Conservation (phyloP, 805 yeast species). For the Candida alai region DNA sequence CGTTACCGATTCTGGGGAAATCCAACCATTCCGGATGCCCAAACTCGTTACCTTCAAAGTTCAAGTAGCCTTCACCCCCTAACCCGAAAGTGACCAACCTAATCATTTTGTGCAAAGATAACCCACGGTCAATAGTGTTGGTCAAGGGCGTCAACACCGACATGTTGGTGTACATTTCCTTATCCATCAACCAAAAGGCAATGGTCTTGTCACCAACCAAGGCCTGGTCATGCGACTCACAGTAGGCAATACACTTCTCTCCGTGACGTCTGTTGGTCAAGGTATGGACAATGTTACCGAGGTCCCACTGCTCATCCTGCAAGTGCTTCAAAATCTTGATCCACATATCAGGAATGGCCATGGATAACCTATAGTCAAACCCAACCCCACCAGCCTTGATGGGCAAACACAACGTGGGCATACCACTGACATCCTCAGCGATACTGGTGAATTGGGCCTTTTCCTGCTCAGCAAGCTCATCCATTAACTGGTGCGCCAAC, state of each 20-base stretch:
- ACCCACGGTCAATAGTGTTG: slow-evolving; percentile 80
- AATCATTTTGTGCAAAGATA: slow-evolving; percentile 87
- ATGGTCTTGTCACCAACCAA: slow-evolving; percentile 94
- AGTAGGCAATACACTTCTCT: slow-evolving; percentile 86
- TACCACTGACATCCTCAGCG: slow-evolving; percentile 97
- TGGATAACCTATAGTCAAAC: slow-evolving; percentile 87
- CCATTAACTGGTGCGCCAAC: slow-evolving; percentile 81
- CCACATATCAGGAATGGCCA: slow-evolving; percentile 99
- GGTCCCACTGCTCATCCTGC: slow-evolving; percentile 87
- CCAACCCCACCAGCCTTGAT: slow-evolving; percentile 81
- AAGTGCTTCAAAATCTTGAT: slow-evolving; percentile 84
- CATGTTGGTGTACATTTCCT: slow-evolving; percentile 97
- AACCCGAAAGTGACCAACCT: slow-evolving; percentile 80
- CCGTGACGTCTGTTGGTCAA: slow-evolving; percentile 84
- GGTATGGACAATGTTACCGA: slow-evolving; percentile 74
- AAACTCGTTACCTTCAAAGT: slow-evolving; percentile 96
- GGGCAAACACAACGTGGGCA: slow-evolving; percentile 89
- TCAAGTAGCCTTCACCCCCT: slow-evolving; percentile 97
- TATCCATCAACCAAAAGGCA: slow-evolving; percentile 98
- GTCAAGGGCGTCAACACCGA: slow-evolving; percentile 68
- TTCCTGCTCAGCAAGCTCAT: slow-evolving; percentile 42
- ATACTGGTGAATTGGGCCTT: slow-evolving; percentile 58
- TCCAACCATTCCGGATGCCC: slow-evolving; percentile 99
- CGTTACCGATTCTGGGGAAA: slow-evolving; percentile 88
- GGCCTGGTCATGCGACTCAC: slow-evolving; percentile 97